Percentiles rank a stretch among this genome's conserved stretches.
Evolutionary conservation across 495 filamentous ascomycete species (phyloP).

Genomic region (Evernia prunastri): DNA sequence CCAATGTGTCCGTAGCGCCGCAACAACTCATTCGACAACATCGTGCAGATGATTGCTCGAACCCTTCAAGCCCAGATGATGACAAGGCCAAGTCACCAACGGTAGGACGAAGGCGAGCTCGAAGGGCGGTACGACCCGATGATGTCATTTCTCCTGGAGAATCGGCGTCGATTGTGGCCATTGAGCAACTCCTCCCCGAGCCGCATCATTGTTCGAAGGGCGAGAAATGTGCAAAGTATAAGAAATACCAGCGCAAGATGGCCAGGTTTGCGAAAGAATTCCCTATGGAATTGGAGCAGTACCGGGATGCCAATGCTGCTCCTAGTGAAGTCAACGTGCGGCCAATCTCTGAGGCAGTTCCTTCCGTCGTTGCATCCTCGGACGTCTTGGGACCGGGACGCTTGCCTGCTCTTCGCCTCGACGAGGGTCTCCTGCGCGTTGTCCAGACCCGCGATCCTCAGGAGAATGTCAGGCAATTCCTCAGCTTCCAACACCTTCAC

Average conservation of each 20-base stretch:
- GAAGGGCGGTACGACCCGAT: conserved; percentile 45
- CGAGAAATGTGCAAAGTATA: conserved; percentile 77
- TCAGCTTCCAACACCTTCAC: conserved; percentile 66
- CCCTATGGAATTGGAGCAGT: conserved; percentile 48
- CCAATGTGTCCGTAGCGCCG: neutral
- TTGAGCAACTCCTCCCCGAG: conserved; percentile 81
- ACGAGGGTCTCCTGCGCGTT: conserved; percentile 60
- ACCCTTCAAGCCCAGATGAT: conserved; percentile 23
- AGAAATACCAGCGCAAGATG: conserved; percentile 63
- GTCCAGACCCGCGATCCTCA: conserved; percentile 71
- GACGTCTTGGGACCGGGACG: conserved; percentile 70
- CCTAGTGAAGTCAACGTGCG: conserved; percentile 23
- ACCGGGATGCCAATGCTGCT: conserved; percentile 22
- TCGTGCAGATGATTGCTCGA: conserved; percentile 24
- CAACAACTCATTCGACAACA: conserved; percentile 14
- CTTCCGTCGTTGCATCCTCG: conserved; percentile 84
- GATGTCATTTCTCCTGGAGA: conserved; percentile 67
- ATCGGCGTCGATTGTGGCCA: conserved; percentile 84
- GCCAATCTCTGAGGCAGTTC: conserved; percentile 40
- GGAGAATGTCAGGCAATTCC: conserved; percentile 84
- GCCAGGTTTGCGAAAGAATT: conserved; percentile 61
- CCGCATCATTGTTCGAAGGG: conserved; percentile 84
- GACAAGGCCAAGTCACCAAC: conserved; percentile 35
- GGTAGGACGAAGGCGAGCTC: conserved; percentile 31
- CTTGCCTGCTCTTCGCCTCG: conserved; percentile 56